phyloP scores from a whole-genome alignment of 2,329 filamentous ascomycete species.

The Phaeosphaeria sp. region DNA sequence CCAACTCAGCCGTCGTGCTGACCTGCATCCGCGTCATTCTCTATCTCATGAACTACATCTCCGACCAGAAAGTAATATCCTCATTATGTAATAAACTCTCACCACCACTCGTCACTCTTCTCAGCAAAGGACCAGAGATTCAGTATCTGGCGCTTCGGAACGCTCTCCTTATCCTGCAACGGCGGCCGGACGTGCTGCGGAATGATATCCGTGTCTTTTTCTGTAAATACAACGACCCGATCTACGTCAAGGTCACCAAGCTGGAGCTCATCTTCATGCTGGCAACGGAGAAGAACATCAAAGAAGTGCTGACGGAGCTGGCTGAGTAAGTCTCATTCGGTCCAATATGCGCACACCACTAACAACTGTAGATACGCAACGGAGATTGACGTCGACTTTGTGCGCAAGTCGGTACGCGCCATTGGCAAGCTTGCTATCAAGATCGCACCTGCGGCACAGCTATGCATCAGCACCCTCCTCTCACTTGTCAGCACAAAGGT shows the following conservation, averaged over 20 bases:
- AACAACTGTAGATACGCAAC: slow-evolving; percentile 72
- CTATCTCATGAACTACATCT: slow-evolving; percentile 98
- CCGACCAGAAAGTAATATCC: slow-evolving; percentile 86
- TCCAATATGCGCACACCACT: neutral
- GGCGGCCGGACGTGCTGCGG: slow-evolving; percentile 87
- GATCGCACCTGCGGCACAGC: slow-evolving; percentile 89
- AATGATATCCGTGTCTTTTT: slow-evolving; percentile 99
- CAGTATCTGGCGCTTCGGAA: slow-evolving; percentile 96
- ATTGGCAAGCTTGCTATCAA: slow-evolving; percentile 99
- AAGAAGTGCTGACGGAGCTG: slow-evolving; percentile 90
- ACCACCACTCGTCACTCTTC: slow-evolving; percentile 88
- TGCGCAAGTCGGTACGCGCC: slow-evolving; percentile 94
- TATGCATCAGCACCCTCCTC: slow-evolving; percentile 91
- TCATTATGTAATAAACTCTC: slow-evolving; percentile 91
- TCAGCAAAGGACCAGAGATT: slow-evolving; percentile 97
- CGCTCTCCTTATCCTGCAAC: slow-evolving; percentile 89
- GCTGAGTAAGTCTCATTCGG: slow-evolving; percentile 68
- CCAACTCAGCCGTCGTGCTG: slow-evolving; percentile 93
- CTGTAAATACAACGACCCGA: slow-evolving; percentile 99
- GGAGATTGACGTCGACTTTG: slow-evolving; percentile 98
- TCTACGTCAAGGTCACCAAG: slow-evolving; percentile 99
- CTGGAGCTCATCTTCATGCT: slow-evolving; percentile 99
- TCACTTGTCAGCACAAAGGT: slow-evolving; percentile 97
- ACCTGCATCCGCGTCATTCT: slow-evolving; percentile 96
- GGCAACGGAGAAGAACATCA: slow-evolving; percentile 92